Base-by-base conservation (phyloP, 306 rosid genomes). In the Corylus heterophylla region DNA sequence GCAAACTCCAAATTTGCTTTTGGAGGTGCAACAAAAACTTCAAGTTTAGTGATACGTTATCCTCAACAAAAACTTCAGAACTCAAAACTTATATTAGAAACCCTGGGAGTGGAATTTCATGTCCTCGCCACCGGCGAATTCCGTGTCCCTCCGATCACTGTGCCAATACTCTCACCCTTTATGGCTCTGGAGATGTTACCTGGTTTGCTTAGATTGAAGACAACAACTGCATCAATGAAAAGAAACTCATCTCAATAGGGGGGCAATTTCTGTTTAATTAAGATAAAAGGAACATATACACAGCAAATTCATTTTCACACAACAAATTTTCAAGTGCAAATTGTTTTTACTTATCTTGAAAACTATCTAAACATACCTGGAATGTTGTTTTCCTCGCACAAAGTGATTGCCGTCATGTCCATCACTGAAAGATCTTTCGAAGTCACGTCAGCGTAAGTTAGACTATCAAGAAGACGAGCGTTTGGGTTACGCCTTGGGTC, bases 371-470 rank as follows among this genome's bases (percentile, higher is more conserved):
- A 86, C 91, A 54, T 89, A 92, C 98, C 94, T 0, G 98, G 98
- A 80, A 95, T 92, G 73, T 92, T 91, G 83, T 95, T 95, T 79
- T 93, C 98, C 81, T 95, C 97, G 82, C 98, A 95, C 80, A 95
- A 79, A 47, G 98, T 95, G 79, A 95, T 90, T 79, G 98, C 98
- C 42, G 98, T 95, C 97, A 92, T 80, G 89, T 95, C 98, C 98
- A 95, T 95, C 79, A 95, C 98, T 0, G 92, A 91, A 59, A 95
- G 92, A 84, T 91, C 96, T 79, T 89, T 92, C 0, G 97, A 85
- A 75, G 88, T 95, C 76, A 95, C 97, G 68, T 91, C 98, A 64
- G 91, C 92, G 73, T 92, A 92, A 1, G 98, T 90, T 70, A 95
- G 72, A 71, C 89, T 89, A 70, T 91, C 96, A 39, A 85, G 94